Percentiles rank a stretch among this genome's conserved stretches.
These are phyloP conservation scores for Oryza glumipatula DNA, from an alignment of 176 grass and related monocot genomes.

Conservation along the genomic window DNA sequence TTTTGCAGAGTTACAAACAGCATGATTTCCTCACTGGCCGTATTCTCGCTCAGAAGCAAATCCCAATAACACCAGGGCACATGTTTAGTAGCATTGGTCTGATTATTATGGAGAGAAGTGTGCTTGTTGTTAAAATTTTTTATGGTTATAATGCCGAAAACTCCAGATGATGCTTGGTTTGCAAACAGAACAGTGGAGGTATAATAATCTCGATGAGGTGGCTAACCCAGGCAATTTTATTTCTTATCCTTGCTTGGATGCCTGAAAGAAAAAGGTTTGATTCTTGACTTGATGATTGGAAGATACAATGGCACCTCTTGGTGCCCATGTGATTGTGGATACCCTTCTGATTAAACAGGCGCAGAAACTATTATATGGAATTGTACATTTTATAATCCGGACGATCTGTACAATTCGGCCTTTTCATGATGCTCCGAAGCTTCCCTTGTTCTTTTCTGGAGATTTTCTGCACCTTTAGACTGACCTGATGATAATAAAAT, in stretches of 20 bases:
- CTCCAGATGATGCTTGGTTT: slow-evolving; percentile 27
- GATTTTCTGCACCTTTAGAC: slow-evolving; percentile 14
- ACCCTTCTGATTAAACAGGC: slow-evolving; percentile 45
- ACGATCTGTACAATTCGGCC: slow-evolving; percentile 34
- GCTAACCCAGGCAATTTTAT: slow-evolving; percentile 35
- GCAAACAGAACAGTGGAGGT: slow-evolving; percentile 11
- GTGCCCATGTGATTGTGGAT: slow-evolving; percentile 47
- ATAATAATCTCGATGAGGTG: slow-evolving; percentile 36
- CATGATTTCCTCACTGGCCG: slow-evolving; percentile 33
- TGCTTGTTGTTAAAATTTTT: slow-evolving; percentile 29
- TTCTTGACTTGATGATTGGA: slow-evolving; percentile 43
- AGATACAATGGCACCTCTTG: slow-evolving; percentile 42
- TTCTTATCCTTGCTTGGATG: slow-evolving; percentile 38
- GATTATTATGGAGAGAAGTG: slow-evolving; percentile 12
- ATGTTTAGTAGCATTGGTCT: slow-evolving; percentile 39
- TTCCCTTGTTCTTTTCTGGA: slow-evolving; percentile 42
- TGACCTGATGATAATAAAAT: neutral
- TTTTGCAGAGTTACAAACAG: neutral
- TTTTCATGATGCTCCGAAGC: slow-evolving; percentile 47
- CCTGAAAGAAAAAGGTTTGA: slow-evolving; percentile 36
- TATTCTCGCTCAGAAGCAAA: neutral
- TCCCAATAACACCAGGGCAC: slow-evolving; percentile 32
- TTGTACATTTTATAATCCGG: slow-evolving; percentile 49
- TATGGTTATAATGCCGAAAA: slow-evolving; percentile 28
- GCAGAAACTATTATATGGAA: slow-evolving; percentile 23